Base-by-base conservation (phyloP, 2,329 filamentous ascomycete genomes). In the Colletotrichum destructivum region DNA sequence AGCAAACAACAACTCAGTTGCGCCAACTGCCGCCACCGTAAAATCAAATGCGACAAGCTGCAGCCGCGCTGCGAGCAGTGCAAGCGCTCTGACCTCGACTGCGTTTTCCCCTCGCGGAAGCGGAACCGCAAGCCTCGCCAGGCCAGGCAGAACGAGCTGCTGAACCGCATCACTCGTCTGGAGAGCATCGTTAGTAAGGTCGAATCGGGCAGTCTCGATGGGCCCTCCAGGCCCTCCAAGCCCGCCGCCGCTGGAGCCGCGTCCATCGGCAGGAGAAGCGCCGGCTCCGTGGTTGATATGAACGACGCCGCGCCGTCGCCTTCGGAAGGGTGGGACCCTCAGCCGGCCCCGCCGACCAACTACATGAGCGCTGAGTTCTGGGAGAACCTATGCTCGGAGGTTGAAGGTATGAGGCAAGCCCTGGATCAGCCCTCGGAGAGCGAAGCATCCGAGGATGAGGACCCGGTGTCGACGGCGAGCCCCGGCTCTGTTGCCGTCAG, bases 11-110 rank as follows among this genome's bases (percentile, higher is more conserved):
- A 82, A n/a, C 78, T 87, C 57, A 85, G 83, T 47, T 93, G 91
- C 76, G 83, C 89, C 6, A 84, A 85, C n/a, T 93, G 91, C 75
- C 89, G 91, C 71, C 87, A 88, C 73, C 86, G 89, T 73, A 92
- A 91, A 77, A 83, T 91, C 55, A 90, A 88, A 74, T 92, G 90
- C 79, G 85, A 89, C 76, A 86, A 88, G 73, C 81, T 82, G 46
- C 82, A 86, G 71, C 90, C 89, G 6, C 56, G 72, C 35, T 92
- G 90, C 77, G 78, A 80, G 8, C 86, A 87, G 67, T 91, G 89
- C 76, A 75, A 83, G 26, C 86, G 84, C 61, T 81, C 83, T 47
- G 78, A 81, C 9, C 80, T 82, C 11, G 83, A 88, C 57, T 91
- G 86, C 75, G 75, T 84, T 47, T 85, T 84, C 65, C 84, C 84